Percentiles rank a stretch among this genome's conserved stretches.
Conservation (phyloP, 129 eudicot genomes). For the Apium graveolens region DNA sequence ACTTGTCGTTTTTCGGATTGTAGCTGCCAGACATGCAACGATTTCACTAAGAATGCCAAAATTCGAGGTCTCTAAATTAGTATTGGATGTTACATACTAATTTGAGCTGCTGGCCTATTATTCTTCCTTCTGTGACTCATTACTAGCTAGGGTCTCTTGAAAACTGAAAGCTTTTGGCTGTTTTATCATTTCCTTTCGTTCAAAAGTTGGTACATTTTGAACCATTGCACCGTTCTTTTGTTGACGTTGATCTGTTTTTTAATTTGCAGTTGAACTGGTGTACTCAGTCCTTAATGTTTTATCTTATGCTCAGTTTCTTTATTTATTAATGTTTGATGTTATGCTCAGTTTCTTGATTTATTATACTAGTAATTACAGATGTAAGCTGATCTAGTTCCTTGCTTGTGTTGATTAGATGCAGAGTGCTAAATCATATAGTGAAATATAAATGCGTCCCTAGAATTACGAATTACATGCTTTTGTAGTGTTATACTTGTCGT, state of each 20-base stretch:
- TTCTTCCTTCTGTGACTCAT: not conserved
- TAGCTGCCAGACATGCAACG: conserved; percentile 57
- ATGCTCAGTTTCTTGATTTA: not conserved
- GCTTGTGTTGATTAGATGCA: not conserved
- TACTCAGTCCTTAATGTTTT: not conserved
- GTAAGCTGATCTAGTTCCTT: not conserved
- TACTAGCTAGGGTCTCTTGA: not conserved
- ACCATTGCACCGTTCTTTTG: not conserved
- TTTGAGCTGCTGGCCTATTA: conserved; percentile 3
- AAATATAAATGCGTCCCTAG: no score
- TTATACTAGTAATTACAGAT: not conserved
- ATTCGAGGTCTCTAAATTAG: not conserved
- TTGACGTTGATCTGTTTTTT: not conserved
- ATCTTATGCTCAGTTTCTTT: not conserved
- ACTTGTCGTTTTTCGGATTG: conserved; percentile 69
- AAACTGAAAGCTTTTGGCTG: not conserved
- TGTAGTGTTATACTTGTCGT: not conserved
- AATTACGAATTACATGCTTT: no score
- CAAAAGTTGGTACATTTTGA: not conserved
- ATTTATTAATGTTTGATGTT: not conserved
- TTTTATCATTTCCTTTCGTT: not conserved
- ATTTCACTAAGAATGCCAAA: conserved; percentile 48
- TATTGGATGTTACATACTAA: not conserved
- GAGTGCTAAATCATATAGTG: not conserved
- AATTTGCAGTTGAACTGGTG: not conserved